Evolutionary conservation across 371 early-diverging fungal genomes (phyloP), one percentile per base, ranked within the genome.

Genomic region (Mucor saturninus): DNA sequence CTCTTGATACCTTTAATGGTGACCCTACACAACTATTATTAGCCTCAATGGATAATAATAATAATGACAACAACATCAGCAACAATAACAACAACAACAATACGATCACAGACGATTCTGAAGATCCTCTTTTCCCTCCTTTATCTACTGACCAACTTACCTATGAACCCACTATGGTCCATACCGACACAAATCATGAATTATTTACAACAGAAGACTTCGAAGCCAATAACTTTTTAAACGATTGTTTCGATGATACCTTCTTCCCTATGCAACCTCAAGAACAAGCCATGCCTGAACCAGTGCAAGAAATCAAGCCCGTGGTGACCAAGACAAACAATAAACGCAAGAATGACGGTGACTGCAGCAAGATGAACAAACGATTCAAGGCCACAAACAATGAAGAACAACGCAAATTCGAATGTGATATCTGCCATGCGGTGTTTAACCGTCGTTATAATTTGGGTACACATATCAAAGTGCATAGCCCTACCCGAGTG

Each of bases 391-490:
- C 52, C 42, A 26, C 43, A 1, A 13, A 10, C 28, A 56, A 50
- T 15, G 56, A 64, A 37, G 60, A 66, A 2, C 62, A 74, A 61
- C 66, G 63, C 54, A 75, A 76, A 53, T 83, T 77, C 63, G 65
- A 77, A 10, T 84, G 85, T 60, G 72, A 71, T 6, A 71, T 77
- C 8, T 92, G 92, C 66, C 73, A 77, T 48, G 68, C 73, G 31
- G 63, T 62, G 21, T 93, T 91, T 64, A 85, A 83, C 38, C 86
- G 93, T 50, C 84, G 85, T 15, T 91, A 86, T 71, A 93, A 93
- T 71, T 78, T 93, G 43, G 83, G 86, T 62, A 85, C 89, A 0
- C 93, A 93, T 68, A 72, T 85, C 56, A 82, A 82, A 65, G 91
- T 89, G 9, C 93, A 93, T 65, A 81, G 89, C 64, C 81, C 86